These are phyloP conservation scores for Arthrocladium fulminans DNA, from an alignment of 2,329 filamentous ascomycete species.

Conservation along the genomic window DNA sequence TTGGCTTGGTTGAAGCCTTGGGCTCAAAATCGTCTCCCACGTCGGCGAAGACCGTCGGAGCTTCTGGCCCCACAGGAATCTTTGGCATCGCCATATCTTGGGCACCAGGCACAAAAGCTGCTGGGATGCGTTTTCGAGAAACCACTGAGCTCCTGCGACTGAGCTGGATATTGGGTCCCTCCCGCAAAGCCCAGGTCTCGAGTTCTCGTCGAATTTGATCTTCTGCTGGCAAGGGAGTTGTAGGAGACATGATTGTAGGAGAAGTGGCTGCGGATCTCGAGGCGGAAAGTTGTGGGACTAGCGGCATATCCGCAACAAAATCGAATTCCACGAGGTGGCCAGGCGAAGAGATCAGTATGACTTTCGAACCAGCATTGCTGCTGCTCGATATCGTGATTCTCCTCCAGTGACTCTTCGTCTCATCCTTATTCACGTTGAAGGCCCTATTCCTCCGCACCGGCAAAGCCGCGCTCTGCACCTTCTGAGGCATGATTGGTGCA, in stretches of 20 bases:
- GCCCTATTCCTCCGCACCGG: background rate
- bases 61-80: background rate
- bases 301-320: slow-evolving; percentile 1
- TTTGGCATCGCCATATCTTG: background rate
- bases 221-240: slow-evolving; percentile 10
- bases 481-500: background rate
- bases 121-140: background rate
- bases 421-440: background rate
- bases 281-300: slow-evolving; percentile 1
- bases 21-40: background rate
- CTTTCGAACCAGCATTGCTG: background rate
- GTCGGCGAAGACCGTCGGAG: background rate
- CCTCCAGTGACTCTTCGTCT: slow-evolving; percentile 5
- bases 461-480: slow-evolving; percentile 4
- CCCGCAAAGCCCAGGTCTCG: slow-evolving; percentile 15
- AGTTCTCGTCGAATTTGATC: slow-evolving; percentile 18
- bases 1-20: background rate
- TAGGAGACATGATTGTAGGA: background rate
- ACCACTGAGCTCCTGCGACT: slow-evolving; percentile 9
- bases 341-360: slow-evolving; percentile 5
- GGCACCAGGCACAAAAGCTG: background rate
- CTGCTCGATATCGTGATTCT: slow-evolving; percentile 3
- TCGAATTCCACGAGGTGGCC: background rate
- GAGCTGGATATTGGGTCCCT: slow-evolving; percentile 9
- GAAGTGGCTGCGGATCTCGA: background rate